Base-by-base conservation (phyloP, 2,329 filamentous ascomycete species). In the Balansia obtecta region DNA sequence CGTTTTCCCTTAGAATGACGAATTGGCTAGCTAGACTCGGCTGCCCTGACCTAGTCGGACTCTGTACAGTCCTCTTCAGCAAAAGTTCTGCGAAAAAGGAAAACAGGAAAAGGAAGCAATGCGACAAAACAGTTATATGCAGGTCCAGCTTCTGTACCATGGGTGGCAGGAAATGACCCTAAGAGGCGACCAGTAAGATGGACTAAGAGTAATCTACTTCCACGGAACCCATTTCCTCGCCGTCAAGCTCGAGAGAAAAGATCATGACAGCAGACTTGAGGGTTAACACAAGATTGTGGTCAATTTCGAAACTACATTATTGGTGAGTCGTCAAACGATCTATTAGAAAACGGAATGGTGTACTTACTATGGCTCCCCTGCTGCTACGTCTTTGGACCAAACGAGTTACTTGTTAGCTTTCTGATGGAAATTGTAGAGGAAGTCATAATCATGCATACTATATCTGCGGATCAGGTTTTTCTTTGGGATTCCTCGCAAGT, bases 261-360 rank as follows among this genome's bases (percentile, higher is more conserved):
- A 46, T 43, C 38, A 52, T 52, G 1, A 52, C 7, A 18, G 50
- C 50, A 7, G 50, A 52, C 38, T 49, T 30, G 7, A 52, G 2
- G 2, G 42, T 46, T 18, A 52, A 11, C 2, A 52, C 30, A 13
- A 52, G 47, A 7, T 46, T 3, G 13, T 13, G 32, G 9, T 4
- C 0, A 0, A 52, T 4, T 2, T 42, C 6, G n/a, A 46, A 49
- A 7, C 50, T 52, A 18, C 6, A 8, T 38, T 32, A 4, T 22
- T 22, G 13, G 16, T 49, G n/a, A 49, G 39, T 37, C 13, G 20
- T 22, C 20, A 22, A 22, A 4, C 20, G 20, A 22, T 3, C 20
- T 22, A 22, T 22, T 4, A 22, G 20, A 22, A 22, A 22, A 2
- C 20, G 20, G 20, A 22, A 22, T 22, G 4, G 34, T 18, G 30